phyloP scores from a whole-genome alignment of 1,139 yeast species.

The Pichia cactophila region DNA sequence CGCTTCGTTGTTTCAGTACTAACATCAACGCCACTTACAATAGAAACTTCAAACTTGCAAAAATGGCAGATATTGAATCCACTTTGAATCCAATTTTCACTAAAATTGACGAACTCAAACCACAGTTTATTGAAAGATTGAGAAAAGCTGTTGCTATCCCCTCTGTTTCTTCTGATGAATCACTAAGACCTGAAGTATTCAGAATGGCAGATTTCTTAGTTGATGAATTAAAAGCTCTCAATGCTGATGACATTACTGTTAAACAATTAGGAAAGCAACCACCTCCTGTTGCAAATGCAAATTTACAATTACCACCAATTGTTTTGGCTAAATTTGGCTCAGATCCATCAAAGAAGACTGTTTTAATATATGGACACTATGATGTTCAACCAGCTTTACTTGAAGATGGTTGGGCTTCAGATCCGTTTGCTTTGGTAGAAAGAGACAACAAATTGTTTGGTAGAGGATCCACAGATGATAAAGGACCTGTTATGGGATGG shows the following conservation, averaged over 20 bases:
- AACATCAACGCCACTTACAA: neutral
- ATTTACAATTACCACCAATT: slow-evolving; percentile 81
- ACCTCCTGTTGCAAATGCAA: slow-evolving; percentile 62
- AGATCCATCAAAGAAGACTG: slow-evolving; percentile 76
- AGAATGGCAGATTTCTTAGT: slow-evolving; percentile 80
- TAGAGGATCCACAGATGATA: slow-evolving; percentile 95
- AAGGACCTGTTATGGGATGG: slow-evolving; percentile 98
- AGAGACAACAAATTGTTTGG: slow-evolving; percentile 67
- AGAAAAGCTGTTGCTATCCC: slow-evolving; percentile 84
- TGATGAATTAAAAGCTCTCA: slow-evolving; percentile 58
- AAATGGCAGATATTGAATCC: slow-evolving; percentile 24
- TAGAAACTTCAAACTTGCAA: slow-evolving; percentile 1
- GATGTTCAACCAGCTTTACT: slow-evolving; percentile 94
- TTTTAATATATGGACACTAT: slow-evolving; percentile 91
- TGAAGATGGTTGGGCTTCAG: slow-evolving; percentile 94
- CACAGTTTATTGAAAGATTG: slow-evolving; percentile 60
- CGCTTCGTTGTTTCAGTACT: neutral
- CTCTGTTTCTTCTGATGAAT: slow-evolving; percentile 88
- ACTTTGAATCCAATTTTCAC: slow-evolving; percentile 34
- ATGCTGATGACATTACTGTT: slow-evolving; percentile 74
- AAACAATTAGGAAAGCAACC: slow-evolving; percentile 85
- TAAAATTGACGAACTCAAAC: slow-evolving; percentile 64
- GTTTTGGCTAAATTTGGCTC: slow-evolving; percentile 80
- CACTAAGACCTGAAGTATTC: slow-evolving; percentile 71
- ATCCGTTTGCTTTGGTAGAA: slow-evolving; percentile 72